Base-by-base conservation (phyloP, 441 rosid species). In the Populus hybrid region DNA sequence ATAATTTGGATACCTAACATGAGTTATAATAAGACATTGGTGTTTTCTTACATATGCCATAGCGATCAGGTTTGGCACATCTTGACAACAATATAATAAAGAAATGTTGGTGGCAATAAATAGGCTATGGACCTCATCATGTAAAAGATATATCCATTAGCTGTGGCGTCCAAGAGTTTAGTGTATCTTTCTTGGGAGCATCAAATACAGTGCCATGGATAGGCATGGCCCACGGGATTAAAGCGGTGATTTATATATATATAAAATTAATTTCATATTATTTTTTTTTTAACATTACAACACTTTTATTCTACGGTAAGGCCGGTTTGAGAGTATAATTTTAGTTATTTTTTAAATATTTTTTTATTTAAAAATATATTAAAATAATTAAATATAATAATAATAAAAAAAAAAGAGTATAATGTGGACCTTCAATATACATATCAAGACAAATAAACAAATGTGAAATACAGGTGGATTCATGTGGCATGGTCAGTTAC, bases 401-500 rank as follows among this genome's bases (percentile, higher is more conserved):
- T 26, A 26, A 26, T n/a, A n/a, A 26, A 26, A 26, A 26, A 26
- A 24, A 28, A 28, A 34, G 0, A 34, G 36, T 34, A 6, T 34
- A 34, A 34, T 1, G 36, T 34, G 8, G 36, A 34, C 36, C 36
- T 34, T 34, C 36, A 34, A 34, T 34, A 34, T 34, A 34, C 36
- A 34, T 34, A 34, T 34, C 36, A 34, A 34, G 2, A 10, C 24
- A 42, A 26, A 20, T 73, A 14, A 75, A 18, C 53, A 5, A 75
- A 28, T 65, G 67, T 14, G 74, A 40, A 28, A 78, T 67, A 77
- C 81, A 85, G 82, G 81, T 84, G 85, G 84, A 81, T 75, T 68
- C 85, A 86, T 75, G 68, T 83, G 89, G 88, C 81, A 78, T 76
- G 84, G 64, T 70, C 83, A 78, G 85, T 78, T 61, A 81, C 81